Evolutionary conservation across 768 basidiomycete genomes (phyloP).

Genomic region (Gymnopilus junonius): DNA sequence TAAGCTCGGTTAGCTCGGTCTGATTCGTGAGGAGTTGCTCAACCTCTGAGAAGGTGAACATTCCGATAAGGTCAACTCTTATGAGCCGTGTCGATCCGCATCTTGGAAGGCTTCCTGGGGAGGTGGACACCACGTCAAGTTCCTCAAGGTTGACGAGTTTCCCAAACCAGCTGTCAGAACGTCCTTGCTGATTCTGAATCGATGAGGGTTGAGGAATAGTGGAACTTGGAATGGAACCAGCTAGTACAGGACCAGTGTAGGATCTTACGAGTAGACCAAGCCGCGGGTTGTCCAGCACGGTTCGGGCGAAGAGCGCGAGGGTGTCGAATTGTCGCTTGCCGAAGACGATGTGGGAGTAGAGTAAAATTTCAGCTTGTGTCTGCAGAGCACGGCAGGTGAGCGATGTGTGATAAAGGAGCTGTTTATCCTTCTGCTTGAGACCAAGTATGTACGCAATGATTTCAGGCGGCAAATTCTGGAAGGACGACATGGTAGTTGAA

Average conservation of each 20-base stretch:
- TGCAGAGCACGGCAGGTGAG: neutral
- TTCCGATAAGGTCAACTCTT: too few species aligned
- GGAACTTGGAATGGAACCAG: too few species aligned
- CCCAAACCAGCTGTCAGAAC: neutral
- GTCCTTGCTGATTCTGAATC: too few species aligned
- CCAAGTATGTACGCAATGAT: neutral
- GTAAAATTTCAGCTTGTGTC: neutral
- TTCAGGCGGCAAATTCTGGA: neutral
- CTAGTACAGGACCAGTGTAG: neutral
- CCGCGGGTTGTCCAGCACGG: neutral
- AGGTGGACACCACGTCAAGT: too few species aligned
- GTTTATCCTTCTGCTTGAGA: neutral
- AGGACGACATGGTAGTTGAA: neutral
- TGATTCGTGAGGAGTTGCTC: too few species aligned
- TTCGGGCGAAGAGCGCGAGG: neutral
- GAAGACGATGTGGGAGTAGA: neutral
- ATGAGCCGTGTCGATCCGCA: too few species aligned
- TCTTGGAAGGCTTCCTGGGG: too few species aligned
- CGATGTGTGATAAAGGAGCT: neutral
- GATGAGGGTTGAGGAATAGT: neutral
- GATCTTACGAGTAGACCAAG: neutral
- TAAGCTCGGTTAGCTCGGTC: too few species aligned
- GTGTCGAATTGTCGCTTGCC: neutral
- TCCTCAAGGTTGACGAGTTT: neutral
- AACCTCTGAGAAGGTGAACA: too few species aligned